These are phyloP conservation scores for Quercus dentata DNA, from an alignment of 306 rosid species.

Conservation along the genomic window DNA sequence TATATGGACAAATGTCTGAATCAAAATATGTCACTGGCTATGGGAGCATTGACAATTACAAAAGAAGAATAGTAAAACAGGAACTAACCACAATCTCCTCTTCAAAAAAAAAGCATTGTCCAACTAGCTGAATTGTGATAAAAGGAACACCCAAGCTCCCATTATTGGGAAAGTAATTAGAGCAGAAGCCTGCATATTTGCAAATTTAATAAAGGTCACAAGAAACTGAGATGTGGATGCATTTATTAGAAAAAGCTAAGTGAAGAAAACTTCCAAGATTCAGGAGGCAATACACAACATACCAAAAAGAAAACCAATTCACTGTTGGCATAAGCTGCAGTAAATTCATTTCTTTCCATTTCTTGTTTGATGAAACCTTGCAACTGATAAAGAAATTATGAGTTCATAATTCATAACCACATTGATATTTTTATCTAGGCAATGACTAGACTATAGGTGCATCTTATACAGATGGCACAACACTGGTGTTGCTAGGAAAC, in stretches of 20 bases:
- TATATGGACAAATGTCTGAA: no score
- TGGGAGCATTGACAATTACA: no score
- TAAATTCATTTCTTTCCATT: conserved; percentile 64
- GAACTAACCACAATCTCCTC: background rate
- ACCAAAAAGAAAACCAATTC: conserved; percentile 84
- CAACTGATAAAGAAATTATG: conserved; percentile 39
- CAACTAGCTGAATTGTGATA: conserved; percentile 37
- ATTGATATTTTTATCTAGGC: background rate
- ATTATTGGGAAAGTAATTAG: conserved; percentile 64
- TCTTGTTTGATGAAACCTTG: conserved; percentile 61
- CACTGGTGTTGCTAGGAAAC: background rate
- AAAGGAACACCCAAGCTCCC: conserved; percentile 72
- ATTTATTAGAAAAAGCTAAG: background rate
- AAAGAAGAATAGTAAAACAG: background rate
- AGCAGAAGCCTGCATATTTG: conserved; percentile 72
- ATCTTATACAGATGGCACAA: background rate
- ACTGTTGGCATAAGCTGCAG: conserved; percentile 54
- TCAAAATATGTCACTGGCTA: no score
- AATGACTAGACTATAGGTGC: background rate
- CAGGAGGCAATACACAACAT: conserved; percentile 10
- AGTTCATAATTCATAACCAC: background rate
- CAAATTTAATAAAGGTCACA: conserved; percentile 21
- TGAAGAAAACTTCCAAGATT: background rate
- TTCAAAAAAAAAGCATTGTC: background rate
- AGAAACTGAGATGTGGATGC: background rate